phyloP scores from a whole-genome alignment of 192 early-diverging fungal genomes.

The Bifiguratus adelaidae region DNA sequence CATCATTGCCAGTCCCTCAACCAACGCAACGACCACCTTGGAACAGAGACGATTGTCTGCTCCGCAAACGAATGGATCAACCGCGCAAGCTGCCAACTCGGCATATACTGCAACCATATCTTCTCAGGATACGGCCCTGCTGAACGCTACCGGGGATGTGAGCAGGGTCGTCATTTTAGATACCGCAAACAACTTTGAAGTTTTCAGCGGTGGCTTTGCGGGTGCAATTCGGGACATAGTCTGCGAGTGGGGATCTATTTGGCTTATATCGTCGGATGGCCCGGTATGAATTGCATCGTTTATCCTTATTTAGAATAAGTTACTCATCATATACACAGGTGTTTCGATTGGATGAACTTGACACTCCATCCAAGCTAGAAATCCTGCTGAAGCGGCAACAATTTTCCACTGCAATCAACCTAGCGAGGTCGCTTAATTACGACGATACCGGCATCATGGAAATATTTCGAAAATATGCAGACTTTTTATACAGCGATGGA shows the following conservation, averaged over 20 bases:
- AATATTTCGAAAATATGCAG: conserved; percentile 89
- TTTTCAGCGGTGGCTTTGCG: conserved; percentile 69
- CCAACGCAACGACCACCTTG: conserved; percentile 22
- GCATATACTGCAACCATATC: too few species aligned
- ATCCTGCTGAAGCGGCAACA: conserved; percentile 84
- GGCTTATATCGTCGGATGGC: conserved; percentile 67
- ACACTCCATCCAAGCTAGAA: conserved; percentile 78
- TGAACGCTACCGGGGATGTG: conserved; percentile 24
- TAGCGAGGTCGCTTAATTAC: conserved; percentile 72
- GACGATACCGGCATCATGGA: conserved; percentile 79
- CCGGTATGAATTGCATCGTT: too few species aligned
- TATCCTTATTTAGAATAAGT: too few species aligned
- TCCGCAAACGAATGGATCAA: conserved; percentile 19
- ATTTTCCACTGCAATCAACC: conserved; percentile 81
- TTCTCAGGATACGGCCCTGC: too few species aligned
- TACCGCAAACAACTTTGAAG: conserved; percentile 84
- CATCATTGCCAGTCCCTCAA: conserved; percentile 53
- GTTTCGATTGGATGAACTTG: conserved; percentile 79
- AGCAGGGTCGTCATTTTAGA: conserved; percentile 76
- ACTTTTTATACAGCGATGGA: conserved; percentile 69
- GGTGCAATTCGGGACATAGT: conserved; percentile 61
- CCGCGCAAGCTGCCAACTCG: conserved; percentile 7
- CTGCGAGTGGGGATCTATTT: conserved; percentile 86
- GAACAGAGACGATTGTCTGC: conserved; percentile 15
- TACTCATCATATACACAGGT: too few species aligned